Percentiles rank a stretch among this genome's conserved stretches.
phyloP scores from a whole-genome alignment of 345 rosid species.

The Lepidium aucheri region DNA sequence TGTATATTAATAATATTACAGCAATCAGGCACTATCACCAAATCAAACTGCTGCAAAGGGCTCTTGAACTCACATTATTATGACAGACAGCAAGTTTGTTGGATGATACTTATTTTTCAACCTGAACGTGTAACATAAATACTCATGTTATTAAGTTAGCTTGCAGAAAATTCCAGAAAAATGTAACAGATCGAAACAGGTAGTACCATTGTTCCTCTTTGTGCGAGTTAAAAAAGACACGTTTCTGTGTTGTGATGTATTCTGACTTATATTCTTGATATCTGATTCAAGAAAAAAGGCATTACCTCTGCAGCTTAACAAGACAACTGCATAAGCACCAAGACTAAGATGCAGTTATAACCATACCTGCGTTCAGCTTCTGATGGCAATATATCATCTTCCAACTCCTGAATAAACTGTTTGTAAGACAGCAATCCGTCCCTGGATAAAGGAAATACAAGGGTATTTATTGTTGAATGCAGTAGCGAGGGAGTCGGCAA shows the following conservation, averaged over 20 bases:
- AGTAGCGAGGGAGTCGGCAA: background rate
- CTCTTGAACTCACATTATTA: conserved; percentile 55
- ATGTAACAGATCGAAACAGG: background rate
- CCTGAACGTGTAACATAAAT: conserved; percentile 37
- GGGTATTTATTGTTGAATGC: background rate
- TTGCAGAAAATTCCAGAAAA: background rate
- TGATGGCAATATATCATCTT: conserved; percentile 90
- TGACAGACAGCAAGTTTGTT: conserved; percentile 64
- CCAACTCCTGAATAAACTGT: conserved; percentile 98
- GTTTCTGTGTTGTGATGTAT: conserved; percentile 88
- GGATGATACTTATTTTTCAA: conserved; percentile 91
- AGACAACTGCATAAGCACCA: background rate
- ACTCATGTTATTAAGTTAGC: conserved; percentile 7
- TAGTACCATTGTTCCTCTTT: conserved; percentile 32
- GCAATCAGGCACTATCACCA: background rate
- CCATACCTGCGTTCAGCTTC: conserved; percentile 95
- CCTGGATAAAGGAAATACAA: conserved; percentile 36
- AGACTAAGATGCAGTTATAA: background rate
- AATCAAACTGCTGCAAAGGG: background rate
- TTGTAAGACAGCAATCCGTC: conserved; percentile 99
- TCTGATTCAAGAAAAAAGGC: conserved; percentile 44
- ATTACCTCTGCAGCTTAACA: background rate
- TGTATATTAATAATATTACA: background rate
- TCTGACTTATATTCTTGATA: conserved; percentile 95
- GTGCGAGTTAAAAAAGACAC: conserved; percentile 48